Percentiles rank a stretch among this genome's conserved stretches.
Evolutionary conservation across 352 stramenopile species (phyloP).

Genomic region (Phytopythium aichiense): DNA sequence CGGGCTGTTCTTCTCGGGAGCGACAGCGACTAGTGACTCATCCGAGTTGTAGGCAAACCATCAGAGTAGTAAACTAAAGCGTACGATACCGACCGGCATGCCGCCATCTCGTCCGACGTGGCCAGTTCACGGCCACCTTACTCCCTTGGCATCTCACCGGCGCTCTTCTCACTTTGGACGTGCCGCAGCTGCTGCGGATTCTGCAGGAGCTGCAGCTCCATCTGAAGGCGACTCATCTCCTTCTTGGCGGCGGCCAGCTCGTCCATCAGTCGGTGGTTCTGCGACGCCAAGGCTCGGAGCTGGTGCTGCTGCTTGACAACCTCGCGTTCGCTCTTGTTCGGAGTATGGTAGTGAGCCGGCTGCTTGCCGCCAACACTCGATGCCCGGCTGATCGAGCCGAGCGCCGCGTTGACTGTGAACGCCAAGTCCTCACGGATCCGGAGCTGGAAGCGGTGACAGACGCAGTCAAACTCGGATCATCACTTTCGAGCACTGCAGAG

Average conservation of each 20-base stretch:
- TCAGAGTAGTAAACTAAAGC: not conserved
- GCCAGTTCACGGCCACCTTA: not conserved
- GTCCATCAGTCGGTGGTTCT: slow-evolving; percentile 55
- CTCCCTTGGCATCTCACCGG: not conserved
- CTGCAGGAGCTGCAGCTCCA: slow-evolving; percentile 39
- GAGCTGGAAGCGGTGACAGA: slow-evolving; percentile 21
- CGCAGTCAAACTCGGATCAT: not conserved
- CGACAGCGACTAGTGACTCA: not conserved
- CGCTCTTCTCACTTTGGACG: slow-evolving; percentile 25
- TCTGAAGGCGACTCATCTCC: slow-evolving; percentile 51
- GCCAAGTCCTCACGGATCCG: slow-evolving; percentile 69
- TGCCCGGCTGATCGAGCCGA: slow-evolving; percentile 66
- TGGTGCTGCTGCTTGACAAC: slow-evolving; percentile 52
- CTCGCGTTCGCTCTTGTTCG: slow-evolving; percentile 25
- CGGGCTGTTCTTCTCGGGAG: slow-evolving; percentile 2
- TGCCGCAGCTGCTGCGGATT: slow-evolving; percentile 41
- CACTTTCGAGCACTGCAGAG: not conserved
- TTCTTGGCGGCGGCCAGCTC: slow-evolving; percentile 48
- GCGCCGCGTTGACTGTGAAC: slow-evolving; percentile 74
- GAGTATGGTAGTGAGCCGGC: slow-evolving; percentile 9
- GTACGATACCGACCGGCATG: not conserved
- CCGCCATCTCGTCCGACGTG: not conserved
- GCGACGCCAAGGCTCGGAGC: slow-evolving; percentile 51
- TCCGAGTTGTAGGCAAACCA: not conserved
- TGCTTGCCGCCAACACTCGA: not conserved